Conservation (phyloP, 441 rosid species). For the Syzygium syzygioides region DNA sequence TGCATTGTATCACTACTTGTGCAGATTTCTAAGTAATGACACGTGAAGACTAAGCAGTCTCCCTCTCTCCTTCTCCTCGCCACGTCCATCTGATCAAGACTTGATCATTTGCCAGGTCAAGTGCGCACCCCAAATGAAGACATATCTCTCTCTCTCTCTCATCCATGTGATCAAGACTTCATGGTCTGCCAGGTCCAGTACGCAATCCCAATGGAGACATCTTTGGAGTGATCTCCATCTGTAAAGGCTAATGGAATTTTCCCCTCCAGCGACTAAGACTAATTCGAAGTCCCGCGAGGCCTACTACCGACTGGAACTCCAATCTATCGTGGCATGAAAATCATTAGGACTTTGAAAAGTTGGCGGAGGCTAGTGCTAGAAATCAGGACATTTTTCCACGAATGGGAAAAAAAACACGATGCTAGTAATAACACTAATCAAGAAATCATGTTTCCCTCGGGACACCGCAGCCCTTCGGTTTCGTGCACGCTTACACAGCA, state of each 20-base stretch:
- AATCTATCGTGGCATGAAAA: not conserved
- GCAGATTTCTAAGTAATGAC: not conserved
- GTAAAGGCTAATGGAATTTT: not conserved
- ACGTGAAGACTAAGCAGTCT: not conserved
- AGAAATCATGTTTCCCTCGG: not conserved
- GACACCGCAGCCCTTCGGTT: not conserved
- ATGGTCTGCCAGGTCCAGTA: not conserved
- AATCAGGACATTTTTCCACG: not conserved
- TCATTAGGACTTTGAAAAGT: not conserved
- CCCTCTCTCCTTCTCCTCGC: not conserved
- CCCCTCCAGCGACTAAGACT: not conserved
- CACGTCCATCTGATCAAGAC: too few relatives aligned
- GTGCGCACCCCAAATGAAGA: too few relatives aligned
- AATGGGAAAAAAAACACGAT: not conserved
- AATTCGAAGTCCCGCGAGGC: too few relatives aligned
- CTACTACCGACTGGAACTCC: not conserved
- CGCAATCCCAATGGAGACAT: not conserved
- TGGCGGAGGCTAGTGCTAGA: not conserved
- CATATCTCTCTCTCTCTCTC: not conserved
- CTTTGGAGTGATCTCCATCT: not conserved
- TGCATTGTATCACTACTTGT: not conserved
- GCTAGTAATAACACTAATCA: not conserved
- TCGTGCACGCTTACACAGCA: not conserved
- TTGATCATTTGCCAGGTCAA: too few relatives aligned
- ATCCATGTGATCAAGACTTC: not conserved